Percentiles rank a stretch among this genome's conserved stretches.
Conservation (phyloP, 225 moss, liverwort and hornwort species). For the Marchantia polymorpha region DNA sequence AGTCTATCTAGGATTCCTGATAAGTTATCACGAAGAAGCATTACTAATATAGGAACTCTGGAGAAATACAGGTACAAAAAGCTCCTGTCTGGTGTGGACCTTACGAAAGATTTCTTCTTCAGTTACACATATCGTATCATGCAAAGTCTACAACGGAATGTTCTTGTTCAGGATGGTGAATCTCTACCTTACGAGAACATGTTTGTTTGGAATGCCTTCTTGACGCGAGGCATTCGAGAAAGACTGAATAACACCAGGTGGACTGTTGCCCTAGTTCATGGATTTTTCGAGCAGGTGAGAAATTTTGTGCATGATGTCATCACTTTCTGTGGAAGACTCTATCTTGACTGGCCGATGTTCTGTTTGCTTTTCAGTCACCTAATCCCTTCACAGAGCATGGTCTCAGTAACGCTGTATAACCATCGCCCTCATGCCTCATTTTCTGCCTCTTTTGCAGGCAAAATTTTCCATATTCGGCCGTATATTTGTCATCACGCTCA, state of each 20-base stretch:
- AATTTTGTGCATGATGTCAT: background rate
- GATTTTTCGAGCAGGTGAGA: conserved; percentile 75
- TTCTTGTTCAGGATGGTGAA: conserved; percentile 56
- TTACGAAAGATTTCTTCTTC: conserved; percentile 91
- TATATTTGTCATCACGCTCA: conserved; percentile 75
- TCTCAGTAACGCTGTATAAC: background rate
- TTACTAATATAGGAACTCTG: background rate
- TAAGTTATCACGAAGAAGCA: background rate
- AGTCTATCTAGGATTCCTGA: background rate
- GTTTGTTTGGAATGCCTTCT: conserved; percentile 97
- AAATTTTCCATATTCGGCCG: conserved; percentile 73
- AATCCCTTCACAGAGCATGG: background rate
- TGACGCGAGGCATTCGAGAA: conserved; percentile 72
- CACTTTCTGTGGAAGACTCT: background rate
- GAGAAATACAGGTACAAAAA: conserved; percentile 68
- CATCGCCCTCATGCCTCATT: background rate
- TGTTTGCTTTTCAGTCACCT: background rate
- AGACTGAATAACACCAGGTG: conserved; percentile 65
- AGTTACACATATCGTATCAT: conserved; percentile 95
- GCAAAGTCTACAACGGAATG: conserved; percentile 83
- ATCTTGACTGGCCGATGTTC: background rate
- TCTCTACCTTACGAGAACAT: conserved; percentile 75
- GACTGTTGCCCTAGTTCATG: conserved; percentile 90
- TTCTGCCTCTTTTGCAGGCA: conserved; percentile 43
- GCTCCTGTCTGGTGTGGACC: conserved; percentile 79